phyloP scores from a whole-genome alignment of 2,329 filamentous ascomycete species.

The Arthrobotrys musiformis region DNA sequence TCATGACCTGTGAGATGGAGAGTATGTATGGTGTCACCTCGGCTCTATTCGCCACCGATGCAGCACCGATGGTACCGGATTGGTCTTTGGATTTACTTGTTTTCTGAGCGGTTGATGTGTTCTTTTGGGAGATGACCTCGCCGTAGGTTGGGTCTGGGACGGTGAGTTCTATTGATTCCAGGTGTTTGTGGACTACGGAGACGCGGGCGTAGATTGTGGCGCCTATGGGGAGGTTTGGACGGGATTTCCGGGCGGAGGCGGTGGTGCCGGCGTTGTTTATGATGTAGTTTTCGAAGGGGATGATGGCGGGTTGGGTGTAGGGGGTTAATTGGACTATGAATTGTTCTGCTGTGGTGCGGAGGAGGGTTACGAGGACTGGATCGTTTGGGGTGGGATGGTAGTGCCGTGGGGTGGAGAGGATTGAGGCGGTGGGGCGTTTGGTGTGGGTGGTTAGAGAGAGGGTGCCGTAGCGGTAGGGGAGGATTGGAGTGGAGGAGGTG shows the following conservation, averaged over 20 bases:
- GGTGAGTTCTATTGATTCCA: slow-evolving; percentile 43
- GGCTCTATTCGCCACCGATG: slow-evolving; percentile 18
- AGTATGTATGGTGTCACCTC: slow-evolving; percentile 49
- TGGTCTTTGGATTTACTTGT: too few relatives aligned
- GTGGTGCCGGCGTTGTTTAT: slow-evolving; percentile 51
- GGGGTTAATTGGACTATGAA: slow-evolving; percentile 50
- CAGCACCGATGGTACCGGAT: slow-evolving; percentile 13
- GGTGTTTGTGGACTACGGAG: slow-evolving; percentile 44
- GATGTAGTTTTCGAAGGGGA: slow-evolving; percentile 48
- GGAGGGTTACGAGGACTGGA: slow-evolving; percentile 53
- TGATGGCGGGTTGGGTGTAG: slow-evolving; percentile 43
- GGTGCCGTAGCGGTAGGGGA: slow-evolving; percentile 45
- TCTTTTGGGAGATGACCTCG: slow-evolving; percentile 49
- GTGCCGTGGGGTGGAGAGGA: slow-evolving; percentile 38
- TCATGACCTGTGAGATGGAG: slow-evolving; percentile 43
- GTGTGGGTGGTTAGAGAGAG: slow-evolving; percentile 22
- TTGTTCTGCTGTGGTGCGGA: slow-evolving; percentile 44
- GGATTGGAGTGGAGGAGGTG: slow-evolving; percentile 42
- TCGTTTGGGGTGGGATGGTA: slow-evolving; percentile 45
- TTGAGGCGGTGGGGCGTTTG: slow-evolving; percentile 42
- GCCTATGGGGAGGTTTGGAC: slow-evolving; percentile 46
- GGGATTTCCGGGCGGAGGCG: slow-evolving; percentile 38
- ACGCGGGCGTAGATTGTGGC: slow-evolving; percentile 47
- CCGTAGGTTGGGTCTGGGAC: slow-evolving; percentile 43
- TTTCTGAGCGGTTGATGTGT: background rate